Base-by-base conservation (phyloP, 2,329 filamentous ascomycete genomes). In the Monosporascus sp. region DNA sequence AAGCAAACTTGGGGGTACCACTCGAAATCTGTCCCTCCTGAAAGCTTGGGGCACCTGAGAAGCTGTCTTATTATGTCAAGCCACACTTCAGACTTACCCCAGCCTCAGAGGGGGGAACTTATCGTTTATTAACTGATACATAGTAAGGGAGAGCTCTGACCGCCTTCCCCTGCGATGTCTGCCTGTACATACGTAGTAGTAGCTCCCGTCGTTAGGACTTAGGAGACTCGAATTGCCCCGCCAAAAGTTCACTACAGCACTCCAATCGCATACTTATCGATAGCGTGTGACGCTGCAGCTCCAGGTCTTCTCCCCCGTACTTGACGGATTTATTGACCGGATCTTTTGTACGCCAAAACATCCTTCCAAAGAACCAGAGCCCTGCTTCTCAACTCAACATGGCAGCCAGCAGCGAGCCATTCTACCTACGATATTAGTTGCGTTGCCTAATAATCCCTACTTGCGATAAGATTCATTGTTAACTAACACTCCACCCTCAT, bases 371-470 rank as follows among this genome's bases (percentile, higher is more conserved):
- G 11, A 18, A 8, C n/a, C 14, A n/a, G 9, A 11, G 27, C 27
- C 3, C 27, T 31, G 27, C 27, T 11, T 34, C 11, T 14, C 5
- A 34, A 5, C 8, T 14, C 31, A 55, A 45, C 24, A 65, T 66
- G 62, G 52, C 88, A 62, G 77, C 81, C 54, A 73, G 79, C 63
- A 88, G 81, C 71, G 92, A 97, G 65, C 86, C 88, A 7, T 97
- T 99, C 70, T 99, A 99, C 68, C 76, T 99, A 61, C 86, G 94
- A 65, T 99, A 99, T 80, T 99, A 99, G 93, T 42, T 42, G 39
- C 39, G 39, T 42, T 42, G 8, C 18, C 37, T 39, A 39, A 17
- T 3, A 17, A 18, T 24, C 9, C 39, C 39, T 42, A 15, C 39
- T 2, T 24, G 22, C 8, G 3, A 20, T 11, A 14, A 42, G 9